Base-by-base conservation (phyloP, 352 stramenopile species). In the Discostella stelligera region DNA sequence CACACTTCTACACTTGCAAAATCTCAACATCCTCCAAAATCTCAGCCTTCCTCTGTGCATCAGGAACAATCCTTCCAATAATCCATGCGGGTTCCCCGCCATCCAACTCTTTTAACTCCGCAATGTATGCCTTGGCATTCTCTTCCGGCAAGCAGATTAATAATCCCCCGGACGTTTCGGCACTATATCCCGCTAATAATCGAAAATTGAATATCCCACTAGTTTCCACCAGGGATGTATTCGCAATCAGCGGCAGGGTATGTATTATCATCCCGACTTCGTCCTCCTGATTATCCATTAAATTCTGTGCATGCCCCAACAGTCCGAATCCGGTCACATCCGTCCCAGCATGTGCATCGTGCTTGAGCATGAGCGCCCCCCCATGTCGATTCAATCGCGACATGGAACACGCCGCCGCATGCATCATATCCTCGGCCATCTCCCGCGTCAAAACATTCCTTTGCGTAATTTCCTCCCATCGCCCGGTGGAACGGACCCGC, bases 291-390 rank as follows among this genome's bases (percentile, higher is more conserved):
- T 96, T 97, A 78, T 97, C 94, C 66, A 95, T 93, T 65, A 98
- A 90, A 85, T 98, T 98, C 64, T 94, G 89, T 23, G 95, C 94
- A 85, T 98, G 96, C 39, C 95, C 95, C 18, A 98, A 82, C 44
- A 98, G 92, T 20, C 96, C 96, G 87, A 98, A 98, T 68, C 96
- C 96, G 66, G 96, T 98, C 44, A 98, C 95, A 82, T 98, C 96
- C 20, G 96, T 98, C n/a, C 92, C 94, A 30, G 94, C 96, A 80
- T 96, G 90, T 5, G 95, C 95, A 21, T 90, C 84, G 62, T 98
- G 92, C 86, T 97, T 97, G 63, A 95, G 84, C 94, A 98, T 98
- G 61, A 98, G 84, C 18, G 89, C 87, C 11, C 93, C 95, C 14
- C 88, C 96, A 74, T 97, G 95, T 6, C 95, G 83, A 80, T 98